These are phyloP conservation scores for Diplogelasinospora grovesii DNA, from an alignment of 495 filamentous ascomycete species.

Conservation along the genomic window DNA sequence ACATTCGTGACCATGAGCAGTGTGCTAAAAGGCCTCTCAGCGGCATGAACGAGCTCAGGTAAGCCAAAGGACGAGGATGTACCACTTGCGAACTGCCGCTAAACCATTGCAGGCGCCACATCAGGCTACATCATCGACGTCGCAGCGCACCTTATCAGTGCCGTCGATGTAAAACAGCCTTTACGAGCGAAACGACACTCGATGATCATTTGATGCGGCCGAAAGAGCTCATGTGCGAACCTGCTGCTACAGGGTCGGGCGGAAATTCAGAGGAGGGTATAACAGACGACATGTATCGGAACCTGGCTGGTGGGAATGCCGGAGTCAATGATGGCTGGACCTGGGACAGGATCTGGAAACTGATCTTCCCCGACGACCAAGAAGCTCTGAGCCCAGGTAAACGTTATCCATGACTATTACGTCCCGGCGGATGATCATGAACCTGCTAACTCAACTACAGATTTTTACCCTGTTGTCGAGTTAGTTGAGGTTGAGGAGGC, in stretches of 20 bases:
- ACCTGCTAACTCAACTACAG: too few species aligned
- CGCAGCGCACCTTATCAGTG: conserved; percentile 9
- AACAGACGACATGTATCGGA: conserved; percentile 3
- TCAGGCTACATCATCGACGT: conserved; percentile 11
- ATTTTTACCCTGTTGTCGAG: conserved; percentile 20
- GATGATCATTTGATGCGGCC: conserved; percentile 16
- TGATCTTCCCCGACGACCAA: conserved; percentile 16
- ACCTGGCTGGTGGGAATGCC: not conserved
- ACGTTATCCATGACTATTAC: too few species aligned
- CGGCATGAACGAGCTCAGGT: conserved; percentile 19
- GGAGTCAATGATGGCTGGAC: conserved; percentile 1
- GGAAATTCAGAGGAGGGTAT: conserved; percentile 22
- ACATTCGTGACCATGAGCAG: conserved; percentile 25
- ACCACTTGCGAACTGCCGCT: not conserved
- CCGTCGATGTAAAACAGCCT: conserved; percentile 15
- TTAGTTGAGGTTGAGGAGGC: conserved; percentile 22
- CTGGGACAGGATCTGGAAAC: conserved; percentile 18
- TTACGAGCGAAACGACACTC: conserved; percentile 6
- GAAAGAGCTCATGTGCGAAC: conserved; percentile 22
- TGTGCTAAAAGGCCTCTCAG: conserved; percentile 23
- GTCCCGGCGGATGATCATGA: too few species aligned
- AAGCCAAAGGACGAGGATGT: too few species aligned
- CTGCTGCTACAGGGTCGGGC: not conserved
- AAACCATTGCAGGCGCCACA: conserved; percentile 12
- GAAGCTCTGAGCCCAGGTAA: conserved; percentile 17